A percentile compares a stretch with the other conserved stretches of the same genome.
These are phyloP conservation scores for Funneliformis mosseae DNA, from an alignment of 192 early-diverging fungal species.

Conservation along the genomic window DNA sequence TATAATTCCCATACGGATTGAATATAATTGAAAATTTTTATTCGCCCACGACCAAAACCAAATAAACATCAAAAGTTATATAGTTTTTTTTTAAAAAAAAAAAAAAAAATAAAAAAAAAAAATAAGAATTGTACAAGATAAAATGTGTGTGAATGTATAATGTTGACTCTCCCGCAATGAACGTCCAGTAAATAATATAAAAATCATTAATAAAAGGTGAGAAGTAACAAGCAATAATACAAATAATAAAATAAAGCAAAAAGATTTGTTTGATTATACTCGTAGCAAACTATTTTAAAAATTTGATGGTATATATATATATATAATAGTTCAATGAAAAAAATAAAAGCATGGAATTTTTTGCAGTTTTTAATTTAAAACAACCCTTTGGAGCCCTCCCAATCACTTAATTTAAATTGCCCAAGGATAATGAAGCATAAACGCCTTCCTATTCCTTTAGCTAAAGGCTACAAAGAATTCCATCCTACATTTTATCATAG, in stretches of 20 bases:
- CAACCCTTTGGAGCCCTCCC: too few species aligned
- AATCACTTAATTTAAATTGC: background rate
- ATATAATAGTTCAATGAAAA: background rate
- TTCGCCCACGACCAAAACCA: background rate
- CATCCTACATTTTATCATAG: too few species aligned
- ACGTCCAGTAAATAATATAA: too few species aligned
- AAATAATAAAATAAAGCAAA: background rate
- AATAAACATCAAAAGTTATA: background rate
- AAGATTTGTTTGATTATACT: background rate
- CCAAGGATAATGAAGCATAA: background rate
- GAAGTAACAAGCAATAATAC: background rate
- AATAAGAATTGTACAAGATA: background rate
- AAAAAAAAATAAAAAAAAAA: background rate
- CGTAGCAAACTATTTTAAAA: background rate
- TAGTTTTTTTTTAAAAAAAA: background rate
- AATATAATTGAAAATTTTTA: background rate
- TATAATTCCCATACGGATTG: too few species aligned
- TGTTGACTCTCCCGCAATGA: too few species aligned
- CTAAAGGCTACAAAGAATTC: background rate
- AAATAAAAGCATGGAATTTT: background rate
- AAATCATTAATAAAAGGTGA: too few species aligned
- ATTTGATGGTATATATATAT: background rate
- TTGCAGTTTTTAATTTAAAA: too few species aligned
- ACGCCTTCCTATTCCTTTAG: background rate
- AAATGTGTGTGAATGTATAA: too few species aligned